These are phyloP conservation scores for Tricholoma hemisulphureum DNA, from an alignment of 768 basidiomycete species.

Conservation along the genomic window DNA sequence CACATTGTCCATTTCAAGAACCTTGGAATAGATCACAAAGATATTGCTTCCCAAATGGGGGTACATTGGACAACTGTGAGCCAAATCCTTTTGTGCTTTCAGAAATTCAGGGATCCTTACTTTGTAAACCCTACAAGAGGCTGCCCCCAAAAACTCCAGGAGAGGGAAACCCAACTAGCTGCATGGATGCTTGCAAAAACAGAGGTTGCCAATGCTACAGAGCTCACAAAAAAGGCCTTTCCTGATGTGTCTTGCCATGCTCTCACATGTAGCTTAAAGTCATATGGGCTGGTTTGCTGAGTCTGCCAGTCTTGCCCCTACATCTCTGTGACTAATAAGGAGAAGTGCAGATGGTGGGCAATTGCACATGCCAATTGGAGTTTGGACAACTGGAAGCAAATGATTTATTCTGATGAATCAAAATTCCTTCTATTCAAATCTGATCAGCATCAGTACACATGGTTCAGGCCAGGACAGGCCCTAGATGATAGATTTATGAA, in stretches of 20 bases:
- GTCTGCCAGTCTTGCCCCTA: too few relatives aligned
- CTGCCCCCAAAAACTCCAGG: too few relatives aligned
- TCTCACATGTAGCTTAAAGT: conserved; percentile 10
- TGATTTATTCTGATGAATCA: conserved; percentile 34
- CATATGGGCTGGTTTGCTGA: conserved; percentile 19
- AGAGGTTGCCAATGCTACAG: too few relatives aligned
- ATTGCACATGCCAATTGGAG: conserved; percentile 22
- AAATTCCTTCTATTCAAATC: conserved; percentile 31
- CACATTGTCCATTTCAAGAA: conserved; percentile 5
- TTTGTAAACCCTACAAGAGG: too few relatives aligned
- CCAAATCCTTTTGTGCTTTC: conserved; percentile 3
- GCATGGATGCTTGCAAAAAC: too few relatives aligned
- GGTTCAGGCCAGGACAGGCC: conserved; percentile 25
- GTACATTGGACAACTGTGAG: neutral
- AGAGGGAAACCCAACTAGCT: too few relatives aligned
- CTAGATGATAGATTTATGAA: conserved; percentile 19
- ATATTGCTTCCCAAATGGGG: neutral
- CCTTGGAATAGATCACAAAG: neutral
- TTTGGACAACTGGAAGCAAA: conserved; percentile 24
- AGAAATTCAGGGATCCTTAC: conserved; percentile 16
- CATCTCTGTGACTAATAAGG: conserved; percentile 16
- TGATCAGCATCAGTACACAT: conserved; percentile 30
- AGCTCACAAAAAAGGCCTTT: too few relatives aligned
- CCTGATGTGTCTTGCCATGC: too few relatives aligned
- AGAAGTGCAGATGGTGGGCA: conserved; percentile 20